These are phyloP conservation scores for Cylindrotheca closterium DNA, from an alignment of 108 stramenopile genomes.

Conservation along the genomic window DNA sequence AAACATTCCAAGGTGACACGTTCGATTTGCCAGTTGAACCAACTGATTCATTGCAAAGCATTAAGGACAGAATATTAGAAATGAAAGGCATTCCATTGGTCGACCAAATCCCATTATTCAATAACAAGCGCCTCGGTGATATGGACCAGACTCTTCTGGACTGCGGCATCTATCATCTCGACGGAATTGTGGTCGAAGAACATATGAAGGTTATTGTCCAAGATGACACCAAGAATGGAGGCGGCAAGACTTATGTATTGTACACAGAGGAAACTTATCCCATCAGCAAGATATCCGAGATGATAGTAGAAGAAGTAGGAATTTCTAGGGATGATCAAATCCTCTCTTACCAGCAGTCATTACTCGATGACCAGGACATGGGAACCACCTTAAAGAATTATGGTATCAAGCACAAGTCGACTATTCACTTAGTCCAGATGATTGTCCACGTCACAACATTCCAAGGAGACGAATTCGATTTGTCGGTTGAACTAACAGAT, in stretches of 20 bases:
- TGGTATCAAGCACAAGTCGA: neutral
- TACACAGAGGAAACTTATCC: too few species aligned
- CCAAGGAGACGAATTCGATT: neutral
- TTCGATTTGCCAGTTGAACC: constrained; percentile 1
- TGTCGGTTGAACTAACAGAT: neutral
- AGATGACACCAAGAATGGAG: too few species aligned
- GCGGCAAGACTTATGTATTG: too few species aligned
- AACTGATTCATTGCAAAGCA: constrained; percentile 6
- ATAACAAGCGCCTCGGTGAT: constrained; percentile 4
- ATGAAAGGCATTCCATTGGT: constrained; percentile 12
- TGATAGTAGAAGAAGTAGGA: constrained; percentile 4
- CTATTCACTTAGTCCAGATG: constrained; percentile 2
- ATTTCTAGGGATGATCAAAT: constrained; percentile 5
- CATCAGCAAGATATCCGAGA: too few species aligned
- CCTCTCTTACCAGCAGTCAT: too few species aligned
- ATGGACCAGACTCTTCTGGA: constrained; percentile 13
- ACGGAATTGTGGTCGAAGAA: neutral
- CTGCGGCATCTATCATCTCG: neutral
- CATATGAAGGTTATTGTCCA: too few species aligned
- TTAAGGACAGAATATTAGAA: constrained; percentile 5
- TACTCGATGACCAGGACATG: neutral
- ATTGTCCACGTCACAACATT: neutral
- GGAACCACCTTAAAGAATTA: neutral
- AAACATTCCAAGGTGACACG: constrained; percentile 5
- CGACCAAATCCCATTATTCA: constrained; percentile 12